A percentile compares a stretch with the other conserved stretches of the same genome.
phyloP scores from a whole-genome alignment of 495 filamentous ascomycete genomes.

The Parathielavia appendiculata region DNA sequence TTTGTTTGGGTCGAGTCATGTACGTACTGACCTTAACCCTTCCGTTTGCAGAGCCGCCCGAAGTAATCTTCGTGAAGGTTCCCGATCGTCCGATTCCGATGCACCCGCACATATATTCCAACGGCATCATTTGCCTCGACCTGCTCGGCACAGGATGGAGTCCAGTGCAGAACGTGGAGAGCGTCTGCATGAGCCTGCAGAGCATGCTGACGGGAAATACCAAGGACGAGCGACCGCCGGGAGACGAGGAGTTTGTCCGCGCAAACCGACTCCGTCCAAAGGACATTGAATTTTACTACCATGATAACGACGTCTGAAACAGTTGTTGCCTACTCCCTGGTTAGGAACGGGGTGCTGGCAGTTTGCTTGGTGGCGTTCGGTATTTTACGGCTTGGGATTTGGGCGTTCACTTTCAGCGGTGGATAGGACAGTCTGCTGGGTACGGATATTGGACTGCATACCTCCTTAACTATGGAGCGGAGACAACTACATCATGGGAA shows the following conservation, averaged over 20 bases:
- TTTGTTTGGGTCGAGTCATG: no score
- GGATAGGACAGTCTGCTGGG: neutral
- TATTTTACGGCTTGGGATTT: slow-evolving; percentile 8
- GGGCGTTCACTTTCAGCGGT: slow-evolving; percentile 1
- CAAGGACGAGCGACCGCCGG: slow-evolving; percentile 79
- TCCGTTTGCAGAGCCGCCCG: slow-evolving; percentile 65
- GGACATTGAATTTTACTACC: slow-evolving; percentile 84
- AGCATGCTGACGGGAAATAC: slow-evolving; percentile 95
- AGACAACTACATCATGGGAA: neutral
- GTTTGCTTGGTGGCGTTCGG: neutral
- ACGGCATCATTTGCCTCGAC: slow-evolving; percentile 96
- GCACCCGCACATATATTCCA: slow-evolving; percentile 96
- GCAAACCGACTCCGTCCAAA: slow-evolving; percentile 69
- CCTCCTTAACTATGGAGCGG: neutral
- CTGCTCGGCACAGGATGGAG: slow-evolving; percentile 88
- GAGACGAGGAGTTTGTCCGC: slow-evolving; percentile 79
- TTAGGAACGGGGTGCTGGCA: neutral
- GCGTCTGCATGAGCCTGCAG: slow-evolving; percentile 94
- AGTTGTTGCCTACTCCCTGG: neutral
- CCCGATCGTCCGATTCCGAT: slow-evolving; percentile 75
- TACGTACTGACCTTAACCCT: neutral
- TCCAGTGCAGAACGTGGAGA: slow-evolving; percentile 94
- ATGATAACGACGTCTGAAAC: slow-evolving; percentile 72
- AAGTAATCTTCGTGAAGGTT: slow-evolving; percentile 76
- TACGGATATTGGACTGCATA: slow-evolving; percentile 7